Evolutionary conservation across 345 rosid genomes (phyloP), one percentile per base, ranked within the genome.

Genomic region (Lenwebbia sp.): DNA sequence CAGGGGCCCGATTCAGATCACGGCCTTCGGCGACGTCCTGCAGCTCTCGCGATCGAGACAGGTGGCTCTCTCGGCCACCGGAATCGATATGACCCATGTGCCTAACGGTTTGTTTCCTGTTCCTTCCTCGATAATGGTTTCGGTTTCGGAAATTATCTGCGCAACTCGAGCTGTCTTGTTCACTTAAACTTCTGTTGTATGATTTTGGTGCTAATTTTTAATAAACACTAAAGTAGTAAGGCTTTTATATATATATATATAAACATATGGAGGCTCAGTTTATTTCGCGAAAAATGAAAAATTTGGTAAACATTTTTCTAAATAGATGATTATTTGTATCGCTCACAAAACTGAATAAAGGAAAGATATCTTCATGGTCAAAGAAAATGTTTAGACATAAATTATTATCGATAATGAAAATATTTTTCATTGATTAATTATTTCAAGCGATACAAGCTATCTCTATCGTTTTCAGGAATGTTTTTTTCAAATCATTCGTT

Each of bases 1-100:
- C 75, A 96, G 93, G 90, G 99, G 99, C 21, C 95, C 99, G 11
- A 47, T 96, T 85, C 93, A 91, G 28, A 97, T 97, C 53, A 93
- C 94, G 0, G 98, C 99, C 60, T 97, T 91, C 25, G 99, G 99
- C 51, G 98, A 96, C 86, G 87, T 95, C 10, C 81, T 76, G 25
- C 96, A 93, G 89, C 91, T 97, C 65, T 90, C 99, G 3, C 92
- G 95, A 88, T 13, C 89, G 83, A 94, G 92, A 30, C 98, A 96
- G 84, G 94, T 92, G 91, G 99, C 97, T 25, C 94, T 97, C 70
- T 92, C 92, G 28, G 54, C 92, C 4, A 93, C 98, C 3, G 99
- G 99, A 86, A 91, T 97, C 91, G 92, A 75, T 53, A 88, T 97
- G 86, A 81, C 92, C 84, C 99, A 97, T 86, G 89, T 96, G 25